A percentile compares a stretch with the other conserved stretches of the same genome.
phyloP scores from a whole-genome alignment of 352 stramenopile genomes.

The Globisporangium apiculatum region DNA sequence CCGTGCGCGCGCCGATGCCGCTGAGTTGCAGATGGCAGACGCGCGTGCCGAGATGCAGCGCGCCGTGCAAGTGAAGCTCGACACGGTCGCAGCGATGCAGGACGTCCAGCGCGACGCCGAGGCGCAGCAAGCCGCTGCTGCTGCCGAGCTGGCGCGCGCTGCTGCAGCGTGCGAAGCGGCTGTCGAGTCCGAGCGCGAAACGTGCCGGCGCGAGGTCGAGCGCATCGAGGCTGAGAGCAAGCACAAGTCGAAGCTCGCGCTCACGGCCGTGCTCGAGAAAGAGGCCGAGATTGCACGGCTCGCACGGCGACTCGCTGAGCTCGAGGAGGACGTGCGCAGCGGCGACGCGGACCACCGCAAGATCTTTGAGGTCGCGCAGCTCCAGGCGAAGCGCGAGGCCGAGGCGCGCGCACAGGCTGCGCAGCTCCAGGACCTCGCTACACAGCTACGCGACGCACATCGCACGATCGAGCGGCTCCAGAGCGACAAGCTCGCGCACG shows the following conservation, averaged over 20 bases:
- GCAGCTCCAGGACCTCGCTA: slow-evolving; percentile 44
- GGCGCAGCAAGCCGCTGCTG: slow-evolving; percentile 10
- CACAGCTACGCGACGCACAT: slow-evolving; percentile 34
- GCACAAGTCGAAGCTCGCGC: slow-evolving; percentile 80
- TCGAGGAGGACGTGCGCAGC: slow-evolving; percentile 82
- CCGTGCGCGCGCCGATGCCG: slow-evolving; percentile 34
- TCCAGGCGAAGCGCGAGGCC: slow-evolving; percentile 78
- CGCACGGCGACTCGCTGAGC: slow-evolving; percentile 39
- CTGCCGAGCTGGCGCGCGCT: slow-evolving; percentile 5
- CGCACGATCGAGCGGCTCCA: slow-evolving; percentile 48
- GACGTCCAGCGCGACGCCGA: slow-evolving; percentile 45
- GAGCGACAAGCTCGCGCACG: slow-evolving; percentile 48
- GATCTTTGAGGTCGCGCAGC: slow-evolving; percentile 82
- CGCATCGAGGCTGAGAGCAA: slow-evolving; percentile 73
- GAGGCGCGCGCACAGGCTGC: slow-evolving; percentile 46
- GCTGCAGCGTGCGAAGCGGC: slow-evolving; percentile 15
- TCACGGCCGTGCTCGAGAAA: slow-evolving; percentile 75
- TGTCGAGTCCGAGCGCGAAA: slow-evolving; percentile 33
- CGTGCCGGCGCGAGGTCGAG: slow-evolving; percentile 47
- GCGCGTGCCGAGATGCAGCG: slow-evolving; percentile 42
- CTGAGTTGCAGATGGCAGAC: slow-evolving; percentile 45
- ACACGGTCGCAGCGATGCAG: slow-evolving; percentile 27
- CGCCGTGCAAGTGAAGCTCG: slow-evolving; percentile 49
- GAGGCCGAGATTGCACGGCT: slow-evolving; percentile 63
- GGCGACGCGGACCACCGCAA: slow-evolving; percentile 81